Base-by-base conservation (phyloP, 2,329 filamentous ascomycete genomes). In the Talaromyces amestolkiae region DNA sequence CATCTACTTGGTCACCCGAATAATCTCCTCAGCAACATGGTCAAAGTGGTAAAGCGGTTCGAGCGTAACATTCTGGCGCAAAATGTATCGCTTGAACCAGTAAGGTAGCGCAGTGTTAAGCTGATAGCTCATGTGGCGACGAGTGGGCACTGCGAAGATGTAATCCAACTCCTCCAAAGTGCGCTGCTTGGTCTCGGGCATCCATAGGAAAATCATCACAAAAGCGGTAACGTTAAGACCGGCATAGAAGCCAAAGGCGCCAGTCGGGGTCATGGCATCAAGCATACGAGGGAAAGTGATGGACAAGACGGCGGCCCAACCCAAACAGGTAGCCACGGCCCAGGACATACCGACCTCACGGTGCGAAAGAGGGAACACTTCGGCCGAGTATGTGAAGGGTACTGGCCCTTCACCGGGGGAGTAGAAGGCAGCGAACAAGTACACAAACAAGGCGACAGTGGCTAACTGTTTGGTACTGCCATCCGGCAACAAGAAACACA, bases 381-480 rank as follows among this genome's bases (percentile, higher is more conserved):
- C 84, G 0, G 84, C 83, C 53, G 82, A 83, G 72, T 86, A 86
- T n/a, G 83, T 79, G 68, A 77, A 81, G 3, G 82, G 80, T 1
- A 83, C 81, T 2, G 80, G 79, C 0, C 87, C 89, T 76, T 91
- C 89, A 2, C 84, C 87, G 0, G 86, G 85, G 0, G 85, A 87
- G 77, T 89, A 89, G 71, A 87, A 87, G 7, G 85, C 85, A 1
- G 83, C 85, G 68, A 90, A 91, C 15, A 90, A 73, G 76, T 86
- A 90, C 68, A 89, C 79, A 67, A 89, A 89, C 4, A 88, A 74
- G 0, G 86, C 85, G 53, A 89, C 83, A 0, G 85, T 74, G 0
- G 77, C 85, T 13, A 86, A 78, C 64, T 84, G 82, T 0, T 81
- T 79, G 0, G 71, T 80, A 24, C 72, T 78, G 0, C 75, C 70